phyloP scores from a whole-genome alignment of 1,139 yeast species.

The Ashbya aceris region DNA sequence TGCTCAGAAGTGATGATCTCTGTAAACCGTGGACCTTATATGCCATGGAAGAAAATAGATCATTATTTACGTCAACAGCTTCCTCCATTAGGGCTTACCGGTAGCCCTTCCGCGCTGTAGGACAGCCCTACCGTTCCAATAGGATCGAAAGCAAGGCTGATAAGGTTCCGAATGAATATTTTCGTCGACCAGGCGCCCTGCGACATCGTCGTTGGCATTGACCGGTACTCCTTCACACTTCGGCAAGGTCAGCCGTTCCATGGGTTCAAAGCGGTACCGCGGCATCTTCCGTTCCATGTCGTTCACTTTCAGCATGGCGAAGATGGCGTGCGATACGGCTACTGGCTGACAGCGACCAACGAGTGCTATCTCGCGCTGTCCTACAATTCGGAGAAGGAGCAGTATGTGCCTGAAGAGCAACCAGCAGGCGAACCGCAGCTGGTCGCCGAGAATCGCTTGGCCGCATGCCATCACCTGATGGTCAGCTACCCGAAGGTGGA shows the following conservation, averaged over 20 bases:
- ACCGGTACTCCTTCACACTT: constrained; percentile 20
- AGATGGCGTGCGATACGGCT: constrained; percentile 22
- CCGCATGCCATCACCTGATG: constrained; percentile 13
- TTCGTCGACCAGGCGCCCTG: constrained; percentile 10
- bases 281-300: constrained; percentile 15
- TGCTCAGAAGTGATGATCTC: too few species aligned
- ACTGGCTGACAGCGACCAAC: constrained; percentile 19
- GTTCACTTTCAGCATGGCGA: constrained; percentile 22
- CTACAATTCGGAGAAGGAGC: constrained; percentile 13
- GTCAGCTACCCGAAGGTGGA: constrained; percentile 19
- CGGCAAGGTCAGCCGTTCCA: constrained; percentile 18
- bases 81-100: too few species aligned
- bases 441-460: constrained; percentile 8
- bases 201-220: constrained; percentile 22
- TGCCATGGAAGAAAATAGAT: too few species aligned
- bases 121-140: neutral
- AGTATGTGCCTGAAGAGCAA: constrained; percentile 12
- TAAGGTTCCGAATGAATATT: constrained; percentile 7
- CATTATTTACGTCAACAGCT: too few species aligned
- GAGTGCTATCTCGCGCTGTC: constrained; percentile 9
- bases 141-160: neutral
- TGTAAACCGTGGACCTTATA: too few species aligned
- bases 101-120: too few species aligned
- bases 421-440: constrained; percentile 11
- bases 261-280: constrained; percentile 18